Conservation (phyloP, 1,284 basidiomycete genomes). For the Stereum hirsutum region DNA sequence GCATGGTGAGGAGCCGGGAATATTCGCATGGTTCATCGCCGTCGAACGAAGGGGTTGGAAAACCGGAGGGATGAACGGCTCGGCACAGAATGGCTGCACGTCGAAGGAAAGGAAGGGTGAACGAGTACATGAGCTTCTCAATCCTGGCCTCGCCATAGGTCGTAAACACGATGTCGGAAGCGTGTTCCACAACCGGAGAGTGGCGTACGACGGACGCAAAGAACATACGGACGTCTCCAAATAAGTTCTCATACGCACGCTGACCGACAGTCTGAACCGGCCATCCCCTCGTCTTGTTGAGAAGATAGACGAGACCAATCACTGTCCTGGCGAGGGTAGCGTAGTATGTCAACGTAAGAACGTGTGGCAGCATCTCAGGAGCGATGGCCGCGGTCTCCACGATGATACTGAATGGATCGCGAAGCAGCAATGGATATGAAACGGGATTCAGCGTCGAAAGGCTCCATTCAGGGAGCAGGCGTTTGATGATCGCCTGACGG, state of each 20-base stretch:
- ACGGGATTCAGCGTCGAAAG: constrained; percentile 67
- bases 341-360: constrained; percentile 82
- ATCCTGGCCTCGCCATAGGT: constrained; percentile 74
- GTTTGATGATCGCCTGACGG: constrained; percentile 80
- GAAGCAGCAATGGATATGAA: constrained; percentile 72
- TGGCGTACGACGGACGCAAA: constrained; percentile 78
- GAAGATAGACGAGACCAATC: constrained; percentile 71
- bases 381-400: constrained; percentile 84
- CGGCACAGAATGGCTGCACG: constrained; percentile 83
- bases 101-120: constrained; percentile 92
- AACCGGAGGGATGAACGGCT: constrained; percentile 59
- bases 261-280: constrained; percentile 30
- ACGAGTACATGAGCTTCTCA: constrained; percentile 81
- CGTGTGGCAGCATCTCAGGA: constrained; percentile 80
- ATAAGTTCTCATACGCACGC: constrained; percentile 52
- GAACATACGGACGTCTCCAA: constrained; percentile 78
- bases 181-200: constrained; percentile 72
- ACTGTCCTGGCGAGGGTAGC: constrained; percentile 80
- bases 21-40: constrained; percentile 54
- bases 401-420: constrained; percentile 83
- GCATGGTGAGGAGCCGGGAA: constrained; percentile 62
- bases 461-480: constrained; percentile 85
- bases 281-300: constrained; percentile 59
- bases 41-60: constrained; percentile 34
- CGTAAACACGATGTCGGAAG: constrained; percentile 65